phyloP scores from a whole-genome alignment of 805 yeast genomes.

The Wickerhamomyces silvicola region DNA sequence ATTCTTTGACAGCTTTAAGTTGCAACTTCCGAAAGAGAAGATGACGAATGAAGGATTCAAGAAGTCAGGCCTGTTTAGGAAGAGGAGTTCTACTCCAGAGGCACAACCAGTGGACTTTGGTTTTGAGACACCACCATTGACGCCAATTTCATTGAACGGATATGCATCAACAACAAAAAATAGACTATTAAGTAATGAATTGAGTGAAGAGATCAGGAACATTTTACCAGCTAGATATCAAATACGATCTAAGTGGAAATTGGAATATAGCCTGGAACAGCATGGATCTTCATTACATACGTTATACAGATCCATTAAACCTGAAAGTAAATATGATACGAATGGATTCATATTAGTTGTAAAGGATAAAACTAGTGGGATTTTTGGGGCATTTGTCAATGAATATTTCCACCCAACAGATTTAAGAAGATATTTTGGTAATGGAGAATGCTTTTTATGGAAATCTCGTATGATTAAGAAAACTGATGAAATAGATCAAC shows the following conservation, averaged over 20 bases:
- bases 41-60: too few species aligned
- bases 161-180: slow-evolving; percentile 52
- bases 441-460: slow-evolving; percentile 95
- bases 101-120: too few species aligned
- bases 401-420: slow-evolving; percentile 70
- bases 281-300: slow-evolving; percentile 86
- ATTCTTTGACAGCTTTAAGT: too few species aligned
- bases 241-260: slow-evolving; percentile 67
- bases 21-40: too few species aligned
- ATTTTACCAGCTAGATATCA: slow-evolving; percentile 77
- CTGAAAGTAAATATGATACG: slow-evolving; percentile 34
- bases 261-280: slow-evolving; percentile 82
- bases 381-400: slow-evolving; percentile 77
- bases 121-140: slow-evolving; percentile 33
- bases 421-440: slow-evolving; percentile 74
- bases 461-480: slow-evolving; percentile 38
- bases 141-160: slow-evolving; percentile 54
- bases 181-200: slow-evolving; percentile 46
- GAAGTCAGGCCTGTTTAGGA: too few species aligned
- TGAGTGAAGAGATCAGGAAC: slow-evolving; percentile 70
- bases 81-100: too few species aligned
- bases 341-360: slow-evolving; percentile 73
- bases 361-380: slow-evolving; percentile 52
- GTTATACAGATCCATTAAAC: slow-evolving; percentile 52
- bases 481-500: slow-evolving; percentile 4